A percentile compares a stretch with the other conserved stretches of the same genome.
Conservation (phyloP, 495 filamentous ascomycete genomes). For the Tricharina praecox region DNA sequence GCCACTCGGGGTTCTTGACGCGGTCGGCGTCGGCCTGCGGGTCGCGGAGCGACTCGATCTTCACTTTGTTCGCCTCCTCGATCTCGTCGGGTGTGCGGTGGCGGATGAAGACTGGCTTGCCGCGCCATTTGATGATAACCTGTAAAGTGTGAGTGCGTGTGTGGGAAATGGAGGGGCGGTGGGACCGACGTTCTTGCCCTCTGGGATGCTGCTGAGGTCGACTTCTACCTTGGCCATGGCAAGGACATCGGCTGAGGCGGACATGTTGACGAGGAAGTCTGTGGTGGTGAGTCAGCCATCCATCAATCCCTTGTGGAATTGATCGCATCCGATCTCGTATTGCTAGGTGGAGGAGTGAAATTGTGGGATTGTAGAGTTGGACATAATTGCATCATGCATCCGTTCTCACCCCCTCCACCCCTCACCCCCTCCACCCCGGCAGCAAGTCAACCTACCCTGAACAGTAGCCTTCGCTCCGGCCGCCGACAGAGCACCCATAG, state of each 20-base stretch:
- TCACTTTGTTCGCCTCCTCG: conserved; percentile 60
- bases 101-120: conserved; percentile 99
- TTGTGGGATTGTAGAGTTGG: too few relatives aligned
- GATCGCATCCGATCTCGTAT: too few relatives aligned
- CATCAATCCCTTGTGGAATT: too few relatives aligned
- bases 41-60: conserved; percentile 68
- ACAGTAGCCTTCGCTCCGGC: conserved; percentile 93
- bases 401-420: too few relatives aligned
- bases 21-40: conserved; percentile 81
- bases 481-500: conserved; percentile 75
- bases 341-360: too few relatives aligned
- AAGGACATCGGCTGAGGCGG: conserved; percentile 94
- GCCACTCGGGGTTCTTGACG: conserved; percentile 96
- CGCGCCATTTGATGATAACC: conserved; percentile 99
- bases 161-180: not conserved
- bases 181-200: conserved; percentile 86
- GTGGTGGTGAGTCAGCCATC: too few relatives aligned
- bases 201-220: conserved; percentile 75
- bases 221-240: conserved; percentile 99
- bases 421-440: too few relatives aligned
- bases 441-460: too few relatives aligned
- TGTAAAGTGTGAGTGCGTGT: conserved; percentile 28
- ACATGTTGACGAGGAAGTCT: conserved; percentile 99
- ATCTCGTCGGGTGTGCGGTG: conserved; percentile 85
- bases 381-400: too few relatives aligned